Evolutionary conservation across 257 asterid species (phyloP).

Genomic region (Avicennia marina): DNA sequence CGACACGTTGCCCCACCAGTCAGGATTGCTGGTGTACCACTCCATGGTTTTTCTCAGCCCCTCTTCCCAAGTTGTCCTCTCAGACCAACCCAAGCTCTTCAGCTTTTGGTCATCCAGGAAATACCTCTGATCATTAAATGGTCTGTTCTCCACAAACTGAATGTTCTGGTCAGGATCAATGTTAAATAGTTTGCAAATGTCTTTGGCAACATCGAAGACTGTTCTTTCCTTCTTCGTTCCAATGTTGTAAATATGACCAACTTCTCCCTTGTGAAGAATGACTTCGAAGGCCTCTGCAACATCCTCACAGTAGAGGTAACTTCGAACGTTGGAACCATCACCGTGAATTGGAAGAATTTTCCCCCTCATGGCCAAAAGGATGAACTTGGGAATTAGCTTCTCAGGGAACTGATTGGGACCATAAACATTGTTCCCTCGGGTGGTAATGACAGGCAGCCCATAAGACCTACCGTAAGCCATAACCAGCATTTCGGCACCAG

Average conservation of each 20-base stretch:
- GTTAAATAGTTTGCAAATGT: conserved; percentile 52
- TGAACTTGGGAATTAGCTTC: conserved; percentile 70
- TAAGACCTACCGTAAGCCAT: conserved; percentile 82
- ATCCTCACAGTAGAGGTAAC: conserved; percentile 72
- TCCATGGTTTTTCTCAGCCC: conserved; percentile 64
- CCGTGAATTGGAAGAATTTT: conserved; percentile 72
- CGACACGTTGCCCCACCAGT: conserved; percentile 80
- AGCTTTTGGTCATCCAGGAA: conserved; percentile 69
- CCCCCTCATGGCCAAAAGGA: conserved; percentile 63
- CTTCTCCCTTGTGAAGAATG: conserved; percentile 70
- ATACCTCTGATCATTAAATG: conserved; percentile 74
- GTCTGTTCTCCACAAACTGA: conserved; percentile 67
- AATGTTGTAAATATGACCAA: conserved; percentile 29
- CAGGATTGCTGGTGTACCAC: conserved; percentile 61
- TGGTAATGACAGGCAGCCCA: conserved; percentile 60
- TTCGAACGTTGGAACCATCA: conserved; percentile 71
- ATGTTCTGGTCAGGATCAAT: conserved; percentile 54
- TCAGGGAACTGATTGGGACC: conserved; percentile 78
- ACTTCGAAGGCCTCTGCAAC: conserved; percentile 76
- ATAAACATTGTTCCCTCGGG: conserved; percentile 64
- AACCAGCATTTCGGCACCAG: conserved; percentile 80
- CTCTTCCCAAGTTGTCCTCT: conserved; percentile 65
- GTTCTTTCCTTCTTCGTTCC: conserved; percentile 65
- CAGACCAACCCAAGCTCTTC: conserved; percentile 61
- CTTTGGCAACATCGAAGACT: conserved; percentile 69